phyloP scores from a whole-genome alignment of 2,329 filamentous ascomycete species.

The Coniochaeta ligniaria region DNA sequence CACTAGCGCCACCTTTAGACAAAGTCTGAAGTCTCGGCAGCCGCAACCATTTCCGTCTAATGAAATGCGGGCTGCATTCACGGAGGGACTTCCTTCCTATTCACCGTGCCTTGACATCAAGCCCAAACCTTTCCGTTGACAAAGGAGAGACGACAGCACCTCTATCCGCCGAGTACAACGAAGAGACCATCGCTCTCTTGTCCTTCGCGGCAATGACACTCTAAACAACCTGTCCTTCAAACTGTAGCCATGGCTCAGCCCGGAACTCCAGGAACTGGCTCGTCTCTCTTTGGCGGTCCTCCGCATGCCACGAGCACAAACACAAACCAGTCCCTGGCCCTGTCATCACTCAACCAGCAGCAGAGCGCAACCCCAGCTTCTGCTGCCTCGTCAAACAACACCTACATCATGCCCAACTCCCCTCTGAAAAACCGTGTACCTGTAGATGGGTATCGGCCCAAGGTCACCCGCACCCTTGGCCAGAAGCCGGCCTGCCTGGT shows the following conservation, averaged over 20 bases:
- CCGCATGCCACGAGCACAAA: constrained; percentile 18
- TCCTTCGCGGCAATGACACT: background rate
- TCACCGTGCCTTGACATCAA: background rate
- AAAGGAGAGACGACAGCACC: background rate
- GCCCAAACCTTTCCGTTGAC: background rate
- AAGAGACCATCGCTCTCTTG: background rate
- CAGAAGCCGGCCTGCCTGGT: constrained; percentile 89
- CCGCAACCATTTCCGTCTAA: background rate
- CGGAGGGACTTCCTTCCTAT: background rate
- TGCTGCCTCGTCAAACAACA: constrained; percentile 59
- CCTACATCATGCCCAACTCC: constrained; percentile 87
- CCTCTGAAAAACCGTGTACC: constrained; percentile 60
- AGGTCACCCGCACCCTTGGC: constrained; percentile 70
- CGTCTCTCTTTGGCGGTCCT: constrained; percentile 37
- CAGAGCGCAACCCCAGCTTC: constrained; percentile 11
- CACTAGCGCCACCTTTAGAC: background rate
- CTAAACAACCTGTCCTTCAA: constrained; percentile 12
- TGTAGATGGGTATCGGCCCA: constrained; percentile 74
- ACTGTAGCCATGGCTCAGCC: constrained; percentile 31
- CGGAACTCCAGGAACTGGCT: constrained; percentile 34
- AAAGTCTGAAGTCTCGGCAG: background rate
- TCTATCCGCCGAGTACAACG: background rate
- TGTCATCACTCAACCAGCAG: constrained; percentile 13
- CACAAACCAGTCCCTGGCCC: constrained; percentile 14
- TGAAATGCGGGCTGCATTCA: background rate